These are phyloP conservation scores for Leccinum olivaceoglutinosum DNA, from an alignment of 1,284 basidiomycete species.

Conservation along the genomic window DNA sequence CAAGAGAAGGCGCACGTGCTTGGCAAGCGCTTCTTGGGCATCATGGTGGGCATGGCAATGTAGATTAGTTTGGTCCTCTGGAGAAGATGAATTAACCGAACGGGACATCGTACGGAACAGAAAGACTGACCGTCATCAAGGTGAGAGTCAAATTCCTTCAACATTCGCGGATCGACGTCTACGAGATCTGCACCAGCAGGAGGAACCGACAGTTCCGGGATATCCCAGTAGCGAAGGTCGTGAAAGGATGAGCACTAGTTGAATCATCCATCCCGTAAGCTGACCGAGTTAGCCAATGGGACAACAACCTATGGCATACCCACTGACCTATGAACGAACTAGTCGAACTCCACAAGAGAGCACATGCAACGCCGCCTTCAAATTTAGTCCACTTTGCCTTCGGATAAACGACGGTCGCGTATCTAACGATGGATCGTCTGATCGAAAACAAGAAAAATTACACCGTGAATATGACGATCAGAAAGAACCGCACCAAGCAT, in stretches of 20 bases:
- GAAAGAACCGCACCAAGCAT: conserved; percentile 58
- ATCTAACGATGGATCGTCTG: conserved; percentile 84
- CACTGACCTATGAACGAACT: conserved; percentile 32
- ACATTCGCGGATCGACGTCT: conserved; percentile 44
- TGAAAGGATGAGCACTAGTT: conserved; percentile 13
- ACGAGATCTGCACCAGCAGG: conserved; percentile 58
- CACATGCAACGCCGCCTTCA: too few relatives aligned
- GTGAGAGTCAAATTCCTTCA: conserved; percentile 77
- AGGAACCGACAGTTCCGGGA: conserved; percentile 32
- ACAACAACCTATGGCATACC: too few relatives aligned
- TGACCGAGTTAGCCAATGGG: too few relatives aligned
- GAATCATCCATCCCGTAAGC: conserved; percentile 2
- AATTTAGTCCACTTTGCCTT: too few relatives aligned
- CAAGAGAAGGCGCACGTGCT: conserved; percentile 56
- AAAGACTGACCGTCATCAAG: conserved; percentile 75
- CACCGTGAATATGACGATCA: neutral
- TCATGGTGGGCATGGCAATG: conserved; percentile 86
- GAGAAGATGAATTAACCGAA: conserved; percentile 1
- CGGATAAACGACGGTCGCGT: conserved; percentile 42
- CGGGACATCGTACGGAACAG: neutral
- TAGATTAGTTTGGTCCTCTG: conserved; percentile 85
- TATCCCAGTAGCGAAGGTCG: conserved; percentile 62
- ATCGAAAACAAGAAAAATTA: conserved; percentile 1
- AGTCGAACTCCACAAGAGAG: too few relatives aligned
- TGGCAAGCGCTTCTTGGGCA: conserved; percentile 85